These are phyloP conservation scores for Eucalyptus pauciflora DNA, from an alignment of 345 rosid genomes.

Conservation along the genomic window DNA sequence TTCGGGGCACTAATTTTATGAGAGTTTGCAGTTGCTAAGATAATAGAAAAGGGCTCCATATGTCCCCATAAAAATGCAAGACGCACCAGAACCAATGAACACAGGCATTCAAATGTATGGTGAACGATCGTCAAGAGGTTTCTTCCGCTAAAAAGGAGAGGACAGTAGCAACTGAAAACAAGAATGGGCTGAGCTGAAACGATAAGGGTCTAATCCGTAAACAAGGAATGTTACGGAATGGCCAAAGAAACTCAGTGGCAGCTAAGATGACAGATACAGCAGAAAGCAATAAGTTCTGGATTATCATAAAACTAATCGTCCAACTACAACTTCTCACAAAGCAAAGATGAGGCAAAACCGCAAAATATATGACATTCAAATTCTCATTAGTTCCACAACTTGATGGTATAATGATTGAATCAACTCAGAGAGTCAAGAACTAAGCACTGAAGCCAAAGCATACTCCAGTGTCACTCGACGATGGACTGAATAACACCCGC, in stretches of 20 bases:
- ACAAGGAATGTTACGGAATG: background rate
- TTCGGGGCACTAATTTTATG: background rate
- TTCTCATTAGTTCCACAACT: background rate
- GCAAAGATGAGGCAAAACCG: background rate
- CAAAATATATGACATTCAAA: background rate
- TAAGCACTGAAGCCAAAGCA: background rate
- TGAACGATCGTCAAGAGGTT: background rate
- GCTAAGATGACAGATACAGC: background rate
- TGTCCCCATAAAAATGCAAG: background rate
- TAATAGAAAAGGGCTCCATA: background rate
- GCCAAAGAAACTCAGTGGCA: background rate
- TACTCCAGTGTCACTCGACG: background rate
- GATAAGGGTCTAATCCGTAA: background rate
- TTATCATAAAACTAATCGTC: background rate
- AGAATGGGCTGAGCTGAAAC: background rate
- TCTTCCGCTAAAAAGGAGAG: background rate
- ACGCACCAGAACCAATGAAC: background rate
- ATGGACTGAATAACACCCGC: constrained; percentile 8
- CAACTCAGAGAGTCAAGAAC: background rate
- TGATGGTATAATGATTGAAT: background rate
- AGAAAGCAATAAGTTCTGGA: background rate
- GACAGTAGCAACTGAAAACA: background rate
- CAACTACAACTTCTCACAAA: background rate
- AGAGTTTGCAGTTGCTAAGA: background rate
- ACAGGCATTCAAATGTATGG: background rate